These are phyloP conservation scores for Trypanosoma conorhini DNA, from an alignment of 208 protist species.

Conservation along the genomic window DNA sequence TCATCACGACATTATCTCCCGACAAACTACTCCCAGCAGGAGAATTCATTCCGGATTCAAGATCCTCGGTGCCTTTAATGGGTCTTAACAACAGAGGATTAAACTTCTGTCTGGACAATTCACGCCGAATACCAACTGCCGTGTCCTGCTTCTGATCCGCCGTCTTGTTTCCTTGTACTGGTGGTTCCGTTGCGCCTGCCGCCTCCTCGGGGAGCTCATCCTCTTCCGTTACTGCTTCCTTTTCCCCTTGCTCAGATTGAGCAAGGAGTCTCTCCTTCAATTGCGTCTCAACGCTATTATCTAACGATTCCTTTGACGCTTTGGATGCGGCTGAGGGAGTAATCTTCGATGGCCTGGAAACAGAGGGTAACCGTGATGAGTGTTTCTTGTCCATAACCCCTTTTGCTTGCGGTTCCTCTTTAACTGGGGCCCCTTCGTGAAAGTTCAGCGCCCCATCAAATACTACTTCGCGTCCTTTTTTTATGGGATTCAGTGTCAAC, in stretches of 20 bases:
- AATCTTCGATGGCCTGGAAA: background rate
- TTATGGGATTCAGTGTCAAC: slow-evolving; percentile 13
- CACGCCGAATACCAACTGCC: background rate
- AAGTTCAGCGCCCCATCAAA: slow-evolving; percentile 21
- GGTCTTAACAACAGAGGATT: background rate
- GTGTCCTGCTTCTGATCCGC: background rate
- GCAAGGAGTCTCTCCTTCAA: background rate
- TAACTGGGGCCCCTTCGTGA: background rate
- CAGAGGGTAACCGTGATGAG: background rate
- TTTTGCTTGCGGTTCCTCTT: background rate
- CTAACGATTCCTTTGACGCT: background rate
- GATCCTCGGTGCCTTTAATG: background rate
- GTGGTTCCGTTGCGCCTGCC: background rate
- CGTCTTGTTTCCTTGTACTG: background rate
- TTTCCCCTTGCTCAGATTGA: background rate
- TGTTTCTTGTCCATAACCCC: background rate
- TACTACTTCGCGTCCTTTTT: slow-evolving; percentile 8
- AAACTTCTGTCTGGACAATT: background rate
- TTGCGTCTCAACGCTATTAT: background rate
- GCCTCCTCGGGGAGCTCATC: background rate
- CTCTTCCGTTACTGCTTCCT: background rate
- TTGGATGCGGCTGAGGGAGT: background rate
- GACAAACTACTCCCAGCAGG: background rate
- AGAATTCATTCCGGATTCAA: background rate
- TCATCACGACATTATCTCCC: background rate